A percentile compares a stretch with the other conserved stretches of the same genome.
phyloP scores from a whole-genome alignment of 1,139 yeast species.

The Scheffersomyces lignicola region DNA sequence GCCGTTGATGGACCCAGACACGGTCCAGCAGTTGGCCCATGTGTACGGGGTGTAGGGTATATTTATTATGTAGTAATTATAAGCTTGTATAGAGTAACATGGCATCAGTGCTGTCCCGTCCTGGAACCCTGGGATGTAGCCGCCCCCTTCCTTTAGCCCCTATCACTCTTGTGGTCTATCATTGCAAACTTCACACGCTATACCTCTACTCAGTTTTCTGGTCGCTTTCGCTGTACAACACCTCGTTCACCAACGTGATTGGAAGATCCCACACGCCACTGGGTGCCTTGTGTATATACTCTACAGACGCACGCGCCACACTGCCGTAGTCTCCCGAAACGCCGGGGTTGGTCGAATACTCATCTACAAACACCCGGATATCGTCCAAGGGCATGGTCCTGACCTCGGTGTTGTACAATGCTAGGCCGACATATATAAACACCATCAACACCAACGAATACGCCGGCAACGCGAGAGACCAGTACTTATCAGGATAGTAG shows the following conservation, averaged over 20 bases:
- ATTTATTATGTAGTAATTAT: not conserved
- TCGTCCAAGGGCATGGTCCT: conserved; percentile 61
- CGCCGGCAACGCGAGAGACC: conserved; percentile 79
- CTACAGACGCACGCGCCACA: conserved; percentile 19
- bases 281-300: conserved; percentile 53
- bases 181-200: too few species aligned
- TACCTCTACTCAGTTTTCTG: too few species aligned
- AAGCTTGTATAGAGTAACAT: not conserved
- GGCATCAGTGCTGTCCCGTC: too few species aligned
- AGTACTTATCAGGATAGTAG: conserved; percentile 84
- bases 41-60: conserved; percentile 4
- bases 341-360: conserved; percentile 54
- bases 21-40: conserved; percentile 15
- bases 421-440: conserved; percentile 68
- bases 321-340: conserved; percentile 9
- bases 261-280: conserved; percentile 89
- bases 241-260: conserved; percentile 65
- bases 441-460: conserved; percentile 69
- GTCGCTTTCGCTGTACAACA: conserved; percentile 56
- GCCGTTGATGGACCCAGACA: conserved; percentile 32
- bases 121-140: too few species aligned
- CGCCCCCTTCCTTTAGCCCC: too few species aligned
- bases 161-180: too few species aligned
- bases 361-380: conserved; percentile 66
- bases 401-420: conserved; percentile 71